These are phyloP conservation scores for Boletales sp. DNA, from an alignment of 768 basidiomycete genomes.

Conservation along the genomic window DNA sequence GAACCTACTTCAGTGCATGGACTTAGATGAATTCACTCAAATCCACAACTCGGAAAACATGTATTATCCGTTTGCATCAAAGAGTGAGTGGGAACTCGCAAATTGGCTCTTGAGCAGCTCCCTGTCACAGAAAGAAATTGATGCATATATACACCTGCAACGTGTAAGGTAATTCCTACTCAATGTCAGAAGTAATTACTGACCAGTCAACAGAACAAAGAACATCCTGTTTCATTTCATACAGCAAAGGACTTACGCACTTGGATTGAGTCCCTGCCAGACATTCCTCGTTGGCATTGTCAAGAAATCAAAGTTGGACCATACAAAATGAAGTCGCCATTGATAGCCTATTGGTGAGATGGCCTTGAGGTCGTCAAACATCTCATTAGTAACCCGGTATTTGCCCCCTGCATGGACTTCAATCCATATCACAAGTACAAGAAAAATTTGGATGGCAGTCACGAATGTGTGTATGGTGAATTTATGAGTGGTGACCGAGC, in stretches of 20 bases:
- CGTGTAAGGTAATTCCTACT: not conserved
- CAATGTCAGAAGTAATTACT: too few species aligned
- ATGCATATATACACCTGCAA: not conserved
- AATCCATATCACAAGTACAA: too few species aligned
- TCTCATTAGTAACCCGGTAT: slow-evolving; percentile 23
- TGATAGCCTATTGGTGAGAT: slow-evolving; percentile 18
- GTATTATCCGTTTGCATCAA: not conserved
- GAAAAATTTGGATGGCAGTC: too few species aligned
- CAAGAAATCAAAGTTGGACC: slow-evolving; percentile 4
- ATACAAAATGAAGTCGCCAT: slow-evolving; percentile 1
- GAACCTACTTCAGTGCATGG: not conserved
- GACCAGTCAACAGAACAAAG: not conserved
- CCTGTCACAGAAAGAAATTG: not conserved
- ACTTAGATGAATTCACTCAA: not conserved
- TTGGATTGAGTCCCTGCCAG: not conserved
- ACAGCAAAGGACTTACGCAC: not conserved
- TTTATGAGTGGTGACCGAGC: too few species aligned
- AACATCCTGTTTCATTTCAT: not conserved
- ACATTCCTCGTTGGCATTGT: slow-evolving; percentile 5
- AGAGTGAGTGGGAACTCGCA: not conserved
- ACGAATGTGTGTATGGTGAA: too few species aligned
- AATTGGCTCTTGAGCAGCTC: not conserved
- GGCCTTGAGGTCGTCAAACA: slow-evolving; percentile 23
- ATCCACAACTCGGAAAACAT: not conserved
- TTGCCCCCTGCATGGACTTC: slow-evolving; percentile 8